Percentiles rank a stretch among this genome's conserved stretches.
phyloP scores from a whole-genome alignment of 148 eudicot species.

The Cornus controversa region DNA sequence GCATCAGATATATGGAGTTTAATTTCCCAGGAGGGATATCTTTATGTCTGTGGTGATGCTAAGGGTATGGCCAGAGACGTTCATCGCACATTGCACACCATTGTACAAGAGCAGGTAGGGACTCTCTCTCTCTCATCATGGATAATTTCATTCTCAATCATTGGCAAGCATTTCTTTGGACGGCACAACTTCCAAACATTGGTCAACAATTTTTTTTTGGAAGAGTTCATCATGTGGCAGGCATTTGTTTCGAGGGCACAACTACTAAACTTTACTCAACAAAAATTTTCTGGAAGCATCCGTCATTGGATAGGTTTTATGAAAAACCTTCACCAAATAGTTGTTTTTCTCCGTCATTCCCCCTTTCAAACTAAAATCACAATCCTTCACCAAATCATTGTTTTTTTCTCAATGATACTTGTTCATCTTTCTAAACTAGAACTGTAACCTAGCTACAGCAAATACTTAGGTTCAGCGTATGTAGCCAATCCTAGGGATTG shows the following conservation, averaged over 20 bases:
- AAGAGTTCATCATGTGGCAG: no score
- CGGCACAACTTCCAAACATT: background rate
- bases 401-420: background rate
- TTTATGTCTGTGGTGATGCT: constrained; percentile 93
- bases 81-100: constrained; percentile 76
- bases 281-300: no score
- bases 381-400: background rate
- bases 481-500: background rate
- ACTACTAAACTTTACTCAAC: no score
- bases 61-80: constrained; percentile 95
- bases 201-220: no score
- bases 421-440: background rate
- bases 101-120: constrained; percentile 74
- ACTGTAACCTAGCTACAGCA: background rate
- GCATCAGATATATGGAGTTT: constrained; percentile 66
- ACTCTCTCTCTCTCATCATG: background rate
- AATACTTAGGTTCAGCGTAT: background rate
- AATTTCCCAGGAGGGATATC: constrained; percentile 64
- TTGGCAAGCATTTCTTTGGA: background rate
- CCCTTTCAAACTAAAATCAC: no score
- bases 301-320: no score
- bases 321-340: background rate
- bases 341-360: background rate
- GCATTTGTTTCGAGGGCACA: no score
- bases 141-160: background rate